Base-by-base conservation (phyloP, 139 green algal genomes). In the Edaphochlamys debaryana region DNA sequence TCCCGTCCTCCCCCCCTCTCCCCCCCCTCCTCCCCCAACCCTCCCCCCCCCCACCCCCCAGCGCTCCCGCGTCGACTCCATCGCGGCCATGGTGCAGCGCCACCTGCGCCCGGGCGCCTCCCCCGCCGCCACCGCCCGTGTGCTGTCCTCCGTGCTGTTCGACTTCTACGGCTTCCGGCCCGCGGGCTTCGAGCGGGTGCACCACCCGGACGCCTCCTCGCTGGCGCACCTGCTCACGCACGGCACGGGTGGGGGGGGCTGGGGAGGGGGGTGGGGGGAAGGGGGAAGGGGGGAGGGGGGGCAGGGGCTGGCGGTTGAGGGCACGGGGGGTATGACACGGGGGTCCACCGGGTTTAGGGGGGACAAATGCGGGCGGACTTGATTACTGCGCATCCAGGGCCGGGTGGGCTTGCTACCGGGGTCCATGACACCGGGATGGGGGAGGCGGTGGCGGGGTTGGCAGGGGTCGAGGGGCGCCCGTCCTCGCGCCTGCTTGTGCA, bases 191-290 rank as follows among this genome's bases (percentile, higher is more conserved):
- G 75, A 82, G 75, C 50, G 70, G n/a, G 62, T 40, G 30, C 66
- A 67, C 48, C 76, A 74, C 76, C 76, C 62, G 17, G 63, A 74
- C 29, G 45, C 63, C 23, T 52, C 48, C 76, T 54, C 42, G 38
- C 75, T 82, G 75, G 41, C 60, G 17, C 62, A 41, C 20, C 40
- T 82, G 75, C 38, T 82, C 54, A 30, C 69, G 75, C 63, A 82
- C 41, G 66, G 66, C n/a, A 67, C 70, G 34, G 70, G 70, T 78
- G 29, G 42, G 69, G 20, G 3, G 68, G 40, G 27, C 32, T 23
- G 9, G 62, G 22, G 4, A 19, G 13, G n/a, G 8, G 62, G 8
- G 11, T 40, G n/a, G 8, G 11, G 32, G 63, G 63, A n/a, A 15
- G 36, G 48, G 25, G n/a, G 69, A 66, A 37, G 27, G 40, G 37